phyloP scores from a whole-genome alignment of 148 eudicot genomes.

The Amaranthus cruentus region DNA sequence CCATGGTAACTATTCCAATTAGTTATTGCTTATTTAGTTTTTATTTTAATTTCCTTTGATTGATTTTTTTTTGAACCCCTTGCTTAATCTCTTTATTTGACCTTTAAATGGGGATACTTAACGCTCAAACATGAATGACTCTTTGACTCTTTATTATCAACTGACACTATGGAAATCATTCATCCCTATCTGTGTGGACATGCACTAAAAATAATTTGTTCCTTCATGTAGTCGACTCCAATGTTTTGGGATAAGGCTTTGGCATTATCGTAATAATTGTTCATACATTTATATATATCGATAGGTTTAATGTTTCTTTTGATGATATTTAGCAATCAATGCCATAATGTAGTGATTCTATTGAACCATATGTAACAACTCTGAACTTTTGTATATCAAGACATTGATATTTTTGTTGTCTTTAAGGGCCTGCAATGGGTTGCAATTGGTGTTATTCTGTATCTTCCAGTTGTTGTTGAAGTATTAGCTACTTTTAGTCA shows the following conservation, averaged over 20 bases:
- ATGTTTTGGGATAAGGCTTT: background rate
- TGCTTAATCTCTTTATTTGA: background rate
- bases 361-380: too few species aligned
- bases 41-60: background rate
- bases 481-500: too few species aligned
- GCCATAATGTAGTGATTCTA: too few species aligned
- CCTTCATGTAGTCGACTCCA: background rate
- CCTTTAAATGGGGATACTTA: background rate
- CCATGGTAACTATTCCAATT: conserved; percentile 39
- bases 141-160: too few species aligned
- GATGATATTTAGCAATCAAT: background rate
- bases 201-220: background rate
- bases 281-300: background rate
- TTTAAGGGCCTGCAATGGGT: too few species aligned
- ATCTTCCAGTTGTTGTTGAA: too few species aligned
- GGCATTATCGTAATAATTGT: background rate
- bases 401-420: too few species aligned
- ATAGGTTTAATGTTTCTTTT: background rate
- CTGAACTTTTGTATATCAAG: too few species aligned
- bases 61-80: background rate
- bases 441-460: too few species aligned
- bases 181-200: too few species aligned
- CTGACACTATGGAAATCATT: too few species aligned
- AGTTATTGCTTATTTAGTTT: background rate
- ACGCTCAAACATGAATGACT: background rate